These are phyloP conservation scores for Ophiorrhiza pumila DNA, from an alignment of 257 asterid species.

Conservation along the genomic window DNA sequence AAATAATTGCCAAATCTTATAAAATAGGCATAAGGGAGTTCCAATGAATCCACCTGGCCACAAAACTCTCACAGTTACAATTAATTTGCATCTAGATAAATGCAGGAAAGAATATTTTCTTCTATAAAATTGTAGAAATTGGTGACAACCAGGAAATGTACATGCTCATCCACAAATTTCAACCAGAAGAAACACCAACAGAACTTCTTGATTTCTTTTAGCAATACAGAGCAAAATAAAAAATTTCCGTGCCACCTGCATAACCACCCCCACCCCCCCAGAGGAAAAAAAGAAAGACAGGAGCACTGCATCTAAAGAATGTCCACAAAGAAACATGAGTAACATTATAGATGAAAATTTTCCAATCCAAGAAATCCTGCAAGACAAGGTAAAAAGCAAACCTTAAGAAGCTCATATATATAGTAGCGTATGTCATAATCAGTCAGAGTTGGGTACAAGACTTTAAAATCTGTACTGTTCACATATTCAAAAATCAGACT, in stretches of 20 bases:
- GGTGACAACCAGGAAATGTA: neutral
- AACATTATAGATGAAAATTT: neutral
- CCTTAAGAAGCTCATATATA: slow-evolving; percentile 33
- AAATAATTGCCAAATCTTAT: neutral
- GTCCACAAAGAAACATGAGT: neutral
- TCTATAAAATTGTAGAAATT: neutral
- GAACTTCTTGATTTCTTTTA: slow-evolving; percentile 2
- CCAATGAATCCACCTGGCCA: neutral
- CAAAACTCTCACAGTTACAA: neutral
- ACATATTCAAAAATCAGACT: slow-evolving; percentile 29
- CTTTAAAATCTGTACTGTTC: slow-evolving; percentile 29
- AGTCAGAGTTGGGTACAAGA: slow-evolving; percentile 26
- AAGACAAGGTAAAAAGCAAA: neutral
- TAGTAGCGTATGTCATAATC: slow-evolving; percentile 33
- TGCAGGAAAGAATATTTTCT: neutral
- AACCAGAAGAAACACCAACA: neutral
- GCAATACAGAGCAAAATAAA: neutral
- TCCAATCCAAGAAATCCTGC: neutral
- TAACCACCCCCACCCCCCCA: no score
- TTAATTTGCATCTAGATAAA: neutral
- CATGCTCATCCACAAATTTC: neutral
- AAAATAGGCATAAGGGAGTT: neutral
- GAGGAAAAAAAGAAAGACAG: no score
- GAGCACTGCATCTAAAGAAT: neutral
- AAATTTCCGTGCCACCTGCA: no score